A percentile compares a stretch with the other conserved stretches of the same genome.
phyloP scores from a whole-genome alignment of 495 filamentous ascomycete species.

The Xanthoparmelia taractica region DNA sequence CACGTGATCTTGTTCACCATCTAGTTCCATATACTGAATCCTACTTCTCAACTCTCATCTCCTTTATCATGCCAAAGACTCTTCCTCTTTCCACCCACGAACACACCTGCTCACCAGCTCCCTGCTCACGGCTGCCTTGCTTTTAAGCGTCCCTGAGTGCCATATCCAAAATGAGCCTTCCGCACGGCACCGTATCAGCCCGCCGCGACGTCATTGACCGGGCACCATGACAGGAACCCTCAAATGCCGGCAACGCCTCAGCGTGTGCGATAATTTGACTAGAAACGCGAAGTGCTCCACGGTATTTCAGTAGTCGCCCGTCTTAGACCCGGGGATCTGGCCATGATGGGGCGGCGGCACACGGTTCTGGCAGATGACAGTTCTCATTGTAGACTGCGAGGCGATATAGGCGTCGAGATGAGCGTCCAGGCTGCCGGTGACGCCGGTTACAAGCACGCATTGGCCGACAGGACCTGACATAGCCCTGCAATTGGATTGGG shows the following conservation, averaged over 20 bases:
- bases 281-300: conserved; percentile 43
- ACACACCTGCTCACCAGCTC: no score
- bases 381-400: conserved; percentile 28
- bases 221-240: conserved; percentile 36
- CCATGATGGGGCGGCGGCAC: conserved; percentile 35
- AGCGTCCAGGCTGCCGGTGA: conserved; percentile 44
- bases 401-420: conserved; percentile 40
- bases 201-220: conserved; percentile 36
- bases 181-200: no score
- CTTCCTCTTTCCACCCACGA: no score
- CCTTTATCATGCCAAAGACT: no score
- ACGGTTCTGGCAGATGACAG: conserved; percentile 45
- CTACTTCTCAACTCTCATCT: no score
- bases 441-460: conserved; percentile 46
- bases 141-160: no score
- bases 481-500: no score
- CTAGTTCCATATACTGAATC: no score
- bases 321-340: conserved; percentile 44
- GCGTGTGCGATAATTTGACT: conserved; percentile 37
- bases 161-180: no score
- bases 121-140: no score
- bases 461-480: no score
- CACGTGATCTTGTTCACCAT: no score
- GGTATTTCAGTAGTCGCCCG: conserved; percentile 47
- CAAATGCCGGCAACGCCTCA: conserved; percentile 35